Percentiles rank a stretch among this genome's conserved stretches.
These are phyloP conservation scores for Poterioochromonas sp. DNA, from an alignment of 352 stramenopile genomes.

Conservation along the genomic window DNA sequence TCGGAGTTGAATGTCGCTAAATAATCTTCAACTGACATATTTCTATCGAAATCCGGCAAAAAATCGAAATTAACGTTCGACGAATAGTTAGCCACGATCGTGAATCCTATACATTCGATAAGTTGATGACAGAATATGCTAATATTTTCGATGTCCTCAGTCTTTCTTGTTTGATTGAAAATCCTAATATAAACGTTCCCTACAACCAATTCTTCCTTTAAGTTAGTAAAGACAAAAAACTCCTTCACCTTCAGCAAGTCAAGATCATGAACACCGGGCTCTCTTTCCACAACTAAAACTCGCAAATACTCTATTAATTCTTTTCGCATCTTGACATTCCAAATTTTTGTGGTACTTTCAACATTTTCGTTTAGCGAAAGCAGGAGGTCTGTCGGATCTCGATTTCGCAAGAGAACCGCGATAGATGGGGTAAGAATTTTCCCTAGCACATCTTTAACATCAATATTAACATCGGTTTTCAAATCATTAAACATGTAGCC, in stretches of 20 bases:
- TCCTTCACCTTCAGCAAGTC: slow-evolving; percentile 41
- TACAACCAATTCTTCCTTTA: slow-evolving; percentile 54
- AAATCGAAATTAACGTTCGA: too few species aligned
- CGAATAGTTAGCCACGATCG: neutral
- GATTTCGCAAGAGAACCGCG: slow-evolving; percentile 48
- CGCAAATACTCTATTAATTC: slow-evolving; percentile 50
- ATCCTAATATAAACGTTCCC: slow-evolving; percentile 51
- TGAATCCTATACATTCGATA: slow-evolving; percentile 27
- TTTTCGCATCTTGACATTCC: slow-evolving; percentile 55
- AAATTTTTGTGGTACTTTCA: slow-evolving; percentile 55
- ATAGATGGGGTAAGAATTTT: slow-evolving; percentile 52
- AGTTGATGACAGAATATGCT: slow-evolving; percentile 39
- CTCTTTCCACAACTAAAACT: slow-evolving; percentile 33
- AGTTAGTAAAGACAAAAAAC: slow-evolving; percentile 43
- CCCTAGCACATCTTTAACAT: slow-evolving; percentile 44
- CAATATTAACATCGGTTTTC: slow-evolving; percentile 44
- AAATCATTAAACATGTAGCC: slow-evolving; percentile 48
- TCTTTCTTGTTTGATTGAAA: slow-evolving; percentile 37
- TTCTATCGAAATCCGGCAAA: too few species aligned
- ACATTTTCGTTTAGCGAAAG: slow-evolving; percentile 51
- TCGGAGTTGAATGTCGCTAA: too few species aligned
- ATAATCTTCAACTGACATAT: too few species aligned
- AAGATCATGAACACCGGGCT: slow-evolving; percentile 36
- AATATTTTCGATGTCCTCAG: slow-evolving; percentile 37
- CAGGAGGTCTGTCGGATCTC: slow-evolving; percentile 50